phyloP scores from a whole-genome alignment of 225 moss, liverwort and hornwort genomes.

The Straminergon stramineum region DNA sequence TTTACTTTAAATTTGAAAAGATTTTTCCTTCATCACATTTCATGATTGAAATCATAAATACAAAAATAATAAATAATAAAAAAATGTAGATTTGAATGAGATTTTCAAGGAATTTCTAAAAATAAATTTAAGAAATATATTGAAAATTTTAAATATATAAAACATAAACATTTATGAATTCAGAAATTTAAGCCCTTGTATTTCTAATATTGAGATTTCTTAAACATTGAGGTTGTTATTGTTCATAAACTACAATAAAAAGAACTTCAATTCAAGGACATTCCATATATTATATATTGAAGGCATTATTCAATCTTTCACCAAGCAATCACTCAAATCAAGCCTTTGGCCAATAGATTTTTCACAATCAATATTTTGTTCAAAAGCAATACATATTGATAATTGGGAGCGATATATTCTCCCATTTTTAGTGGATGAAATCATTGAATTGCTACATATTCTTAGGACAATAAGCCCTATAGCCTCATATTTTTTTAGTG shows the following conservation, averaged over 20 bases:
- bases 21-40: not conserved
- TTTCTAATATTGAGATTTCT: not conserved
- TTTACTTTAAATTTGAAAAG: not conserved
- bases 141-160: not conserved
- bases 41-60: not conserved
- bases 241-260: not conserved
- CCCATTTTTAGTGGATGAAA: not conserved
- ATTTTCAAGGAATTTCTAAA: not conserved
- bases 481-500: too few species aligned
- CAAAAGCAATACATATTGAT: not conserved
- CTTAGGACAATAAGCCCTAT: not conserved
- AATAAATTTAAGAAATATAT: not conserved
- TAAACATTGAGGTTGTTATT: too few species aligned
- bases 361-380: not conserved
- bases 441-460: not conserved
- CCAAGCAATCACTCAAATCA: accelerated
- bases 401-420: not conserved
- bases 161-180: too few species aligned
- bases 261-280: accelerated
- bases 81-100: not conserved
- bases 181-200: not conserved
- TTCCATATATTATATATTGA: accelerated
- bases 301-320: not conserved
- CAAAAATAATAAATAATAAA: too few species aligned
- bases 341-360: not conserved